Evolutionary conservation across 1,139 yeast genomes (phyloP), one percentile per base, ranked within the genome.

Genomic region (Sugiyamaella castrensis): DNA sequence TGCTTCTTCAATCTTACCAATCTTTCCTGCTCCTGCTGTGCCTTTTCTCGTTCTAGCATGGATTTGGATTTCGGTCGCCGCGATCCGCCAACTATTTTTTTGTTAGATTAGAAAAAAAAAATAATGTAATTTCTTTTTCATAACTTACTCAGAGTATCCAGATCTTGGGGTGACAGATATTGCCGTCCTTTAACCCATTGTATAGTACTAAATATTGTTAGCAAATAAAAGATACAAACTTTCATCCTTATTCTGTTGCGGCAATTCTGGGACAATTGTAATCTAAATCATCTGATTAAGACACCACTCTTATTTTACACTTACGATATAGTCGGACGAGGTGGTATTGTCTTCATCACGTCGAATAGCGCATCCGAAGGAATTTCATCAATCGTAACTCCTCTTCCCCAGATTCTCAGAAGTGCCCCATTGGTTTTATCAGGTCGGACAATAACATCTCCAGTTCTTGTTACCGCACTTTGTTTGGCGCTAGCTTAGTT

Each of bases 151-250:
- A 54, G 47, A 2, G 38, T 26, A 52, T 72, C 74, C n/a, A 72
- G 59, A 41, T 87, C 96, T 1, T 76, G 75, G 31, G 77, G 67
- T 2, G 81, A 72, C 12, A 84, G 75, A 53, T 76, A 75, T 37
- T 78, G 80, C 1, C 83, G 76, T 5, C 96, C 96, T 57, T 84
- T 81, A 9, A 94, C 88, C 95, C 97, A 87, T 67, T 84, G 94
- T 47, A 87, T 72, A 0, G 95, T 80, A 45, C 89, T 80, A 5
- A 16, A 15, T 27, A 12, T 6, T 3, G 37, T 39, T 15, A 29
- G 13, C 13, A n/a, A 11, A 12, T 11, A 11, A 4, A 10, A 9
- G n/a, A 10, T 3, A 12, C 15, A 5, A 6, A 31, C 34, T 12
- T 6, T 31, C 15, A 5, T 6, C 12, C 5, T 31, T 12, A 3